A percentile compares a stretch with the other conserved stretches of the same genome.
Evolutionary conservation across 106 monocot species (phyloP).

Genomic region (Acorus gramineus): DNA sequence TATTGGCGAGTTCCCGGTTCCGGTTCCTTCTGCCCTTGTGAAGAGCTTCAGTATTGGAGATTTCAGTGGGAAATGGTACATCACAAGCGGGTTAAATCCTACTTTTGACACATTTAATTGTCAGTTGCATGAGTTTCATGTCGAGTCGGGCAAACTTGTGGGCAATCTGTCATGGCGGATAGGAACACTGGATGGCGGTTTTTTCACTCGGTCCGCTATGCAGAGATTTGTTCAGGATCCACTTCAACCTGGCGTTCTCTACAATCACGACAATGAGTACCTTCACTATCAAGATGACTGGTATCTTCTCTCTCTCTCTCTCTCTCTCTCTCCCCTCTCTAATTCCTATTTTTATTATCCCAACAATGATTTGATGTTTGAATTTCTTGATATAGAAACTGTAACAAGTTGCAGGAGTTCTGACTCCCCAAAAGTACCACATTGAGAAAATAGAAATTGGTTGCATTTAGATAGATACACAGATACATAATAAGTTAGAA

Average conservation of each 20-base stretch:
- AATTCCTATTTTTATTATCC: background rate
- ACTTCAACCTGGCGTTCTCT: constrained; percentile 61
- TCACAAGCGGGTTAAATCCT: constrained; percentile 82
- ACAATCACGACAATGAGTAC: constrained; percentile 97
- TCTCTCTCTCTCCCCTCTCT: background rate
- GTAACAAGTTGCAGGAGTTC: too few relatives aligned
- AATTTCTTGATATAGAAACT: too few relatives aligned
- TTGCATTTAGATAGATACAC: too few relatives aligned
- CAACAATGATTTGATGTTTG: too few relatives aligned
- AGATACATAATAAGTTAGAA: too few relatives aligned
- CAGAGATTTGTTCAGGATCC: constrained; percentile 91
- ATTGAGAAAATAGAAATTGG: too few relatives aligned
- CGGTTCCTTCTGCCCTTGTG: constrained; percentile 58
- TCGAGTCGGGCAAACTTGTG: constrained; percentile 61
- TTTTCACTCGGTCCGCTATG: constrained; percentile 63
- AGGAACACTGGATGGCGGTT: constrained; percentile 63
- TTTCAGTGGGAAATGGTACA: constrained; percentile 94
- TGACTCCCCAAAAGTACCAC: too few relatives aligned
- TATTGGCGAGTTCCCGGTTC: constrained; percentile 83
- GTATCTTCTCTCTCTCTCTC: constrained; percentile 15
- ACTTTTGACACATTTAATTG: constrained; percentile 90
- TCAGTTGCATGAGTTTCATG: constrained; percentile 84
- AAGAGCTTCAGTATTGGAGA: constrained; percentile 62
- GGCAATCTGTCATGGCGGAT: constrained; percentile 83
- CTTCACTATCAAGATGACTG: constrained; percentile 99